These are phyloP conservation scores for Capronia epimyces DNA, from an alignment of 2,329 filamentous ascomycete species.

Conservation along the genomic window DNA sequence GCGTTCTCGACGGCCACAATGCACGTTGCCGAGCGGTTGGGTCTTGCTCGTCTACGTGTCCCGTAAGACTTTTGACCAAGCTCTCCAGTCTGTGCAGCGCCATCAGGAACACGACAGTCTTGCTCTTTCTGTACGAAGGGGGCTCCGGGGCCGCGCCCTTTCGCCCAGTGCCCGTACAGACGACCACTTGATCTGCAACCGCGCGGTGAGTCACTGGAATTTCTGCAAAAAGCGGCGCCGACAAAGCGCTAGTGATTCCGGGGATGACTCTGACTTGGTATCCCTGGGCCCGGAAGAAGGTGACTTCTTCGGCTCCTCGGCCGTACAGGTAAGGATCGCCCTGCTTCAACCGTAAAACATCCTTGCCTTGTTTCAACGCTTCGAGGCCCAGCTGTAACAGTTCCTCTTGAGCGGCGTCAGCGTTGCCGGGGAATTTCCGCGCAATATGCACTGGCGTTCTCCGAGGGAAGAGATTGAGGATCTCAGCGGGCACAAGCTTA, in stretches of 20 bases:
- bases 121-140: constrained; percentile 67
- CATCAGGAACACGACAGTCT: constrained; percentile 94
- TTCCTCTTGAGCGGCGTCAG: constrained; percentile 87
- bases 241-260: constrained; percentile 82
- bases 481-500: constrained; percentile 62
- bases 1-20: constrained; percentile 68
- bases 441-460: constrained; percentile 86
- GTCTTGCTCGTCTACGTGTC: constrained; percentile 22
- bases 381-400: constrained; percentile 71
- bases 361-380: constrained; percentile 63
- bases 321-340: constrained; percentile 97
- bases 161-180: constrained; percentile 94
- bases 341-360: constrained; percentile 86
- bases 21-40: constrained; percentile 24
- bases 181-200: constrained; percentile 83
- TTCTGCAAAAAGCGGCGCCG: constrained; percentile 78
- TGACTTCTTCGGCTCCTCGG: constrained; percentile 85
- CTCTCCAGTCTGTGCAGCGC: constrained; percentile 76
- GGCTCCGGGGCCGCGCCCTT: constrained; percentile 79
- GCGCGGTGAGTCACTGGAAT: constrained; percentile 86
- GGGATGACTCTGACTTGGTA: constrained; percentile 70
- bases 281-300: constrained; percentile 70
- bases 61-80: constrained; percentile 65
- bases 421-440: constrained; percentile 95
- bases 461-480: constrained; percentile 84